Base-by-base conservation (phyloP, 2,329 filamentous ascomycete species). In the Talaromyces sp. region DNA sequence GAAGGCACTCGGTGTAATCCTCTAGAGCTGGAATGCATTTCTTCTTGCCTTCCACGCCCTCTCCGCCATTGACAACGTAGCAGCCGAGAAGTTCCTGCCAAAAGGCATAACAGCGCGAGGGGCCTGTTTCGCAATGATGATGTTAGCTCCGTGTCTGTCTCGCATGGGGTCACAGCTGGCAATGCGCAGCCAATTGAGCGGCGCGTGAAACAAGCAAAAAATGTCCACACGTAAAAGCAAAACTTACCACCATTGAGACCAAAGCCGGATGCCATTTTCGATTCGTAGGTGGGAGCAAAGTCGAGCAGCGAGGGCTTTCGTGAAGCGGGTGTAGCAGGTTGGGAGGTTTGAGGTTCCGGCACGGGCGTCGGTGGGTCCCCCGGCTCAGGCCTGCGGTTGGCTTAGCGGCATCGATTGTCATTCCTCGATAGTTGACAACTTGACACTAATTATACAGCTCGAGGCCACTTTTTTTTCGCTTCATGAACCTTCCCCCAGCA, bases 11-110 rank as follows among this genome's bases (percentile, higher is more conserved):
- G 77, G 97, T 96, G 83, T 99, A 99, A 76, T 99, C 95, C 77
- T 99, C 95, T 68, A 98, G 83, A 4, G 87, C 85, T 16, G 90
- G 89, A 18, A 84, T 81, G 77, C 96, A 99, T 81, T 96, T 96
- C 78, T 88, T 89, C 82, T 93, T 95, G 69, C 91, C 91, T 68
- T 87, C 83, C 73, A 93, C 89, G 61, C 94, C 90, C 67, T 89
- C 82, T 67, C 84, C 85, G 61, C 92, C 92, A 82, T 98, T 98
- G 75, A 96, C 88, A 64, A 97, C 92, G 78, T 99, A 99, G 87
- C 95, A 99, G 72, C 92, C 92, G 76, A 99, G 90, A 68, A 98
- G 88, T 81, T 99, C 95, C 82, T 99, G 95, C 95, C 95, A 99
- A 87, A 97, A 99, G 75, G 93, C 91, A 83, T 96, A 98, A 87